Base-by-base conservation (phyloP, 1,284 basidiomycete genomes). In the Trametes versicolor region DNA sequence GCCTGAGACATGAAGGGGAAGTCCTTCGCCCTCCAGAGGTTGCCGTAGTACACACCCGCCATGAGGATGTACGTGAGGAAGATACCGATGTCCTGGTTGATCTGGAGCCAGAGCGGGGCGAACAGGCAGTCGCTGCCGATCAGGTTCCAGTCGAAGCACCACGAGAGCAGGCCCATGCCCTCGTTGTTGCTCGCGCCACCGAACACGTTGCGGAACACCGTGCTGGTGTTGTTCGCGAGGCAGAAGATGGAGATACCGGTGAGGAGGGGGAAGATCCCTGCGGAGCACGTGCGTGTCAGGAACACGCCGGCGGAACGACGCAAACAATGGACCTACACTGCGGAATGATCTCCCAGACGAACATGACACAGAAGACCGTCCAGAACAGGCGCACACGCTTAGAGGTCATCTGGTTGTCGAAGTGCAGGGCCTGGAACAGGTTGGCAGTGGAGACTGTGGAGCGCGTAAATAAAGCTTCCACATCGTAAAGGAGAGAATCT, bases 161-260 rank as follows among this genome's bases (percentile, higher is more conserved):
- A 72, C 7, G 83, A 80, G 27, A 85, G 71, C 36, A 86, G 65
- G 9, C 83, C 84, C 27, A 86, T 79, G 19, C 85, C 85, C 72
- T 89, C 84, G 64, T 90, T 88, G 66, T 86, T 87, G 67, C 85
- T 85, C 4, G 80, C 84, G 27, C 87, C 87, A 49, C 88, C 87
- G 59, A 90, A 89, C 2, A 90, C 73, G 36, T 82, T 82, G 1
- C 87, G 83, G 71, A 89, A 82, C 27, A 82, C 74, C 0, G 78
- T 67, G 25, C 75, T 84, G 23, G 78, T 75, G 56, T 81, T 87
- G 64, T 83, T 80, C 9, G 86, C 88, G 19, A 90, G 76, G 66
- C 89, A 90, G 73, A 89, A 83, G 36, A 90, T 81, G 0, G 76
- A 85, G 37, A 86, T 67, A 4, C 85, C 85, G 0, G 83, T 85